Evolutionary conservation across 1,284 basidiomycete genomes (phyloP).

Genomic region (Neolentinus lepideus): DNA sequence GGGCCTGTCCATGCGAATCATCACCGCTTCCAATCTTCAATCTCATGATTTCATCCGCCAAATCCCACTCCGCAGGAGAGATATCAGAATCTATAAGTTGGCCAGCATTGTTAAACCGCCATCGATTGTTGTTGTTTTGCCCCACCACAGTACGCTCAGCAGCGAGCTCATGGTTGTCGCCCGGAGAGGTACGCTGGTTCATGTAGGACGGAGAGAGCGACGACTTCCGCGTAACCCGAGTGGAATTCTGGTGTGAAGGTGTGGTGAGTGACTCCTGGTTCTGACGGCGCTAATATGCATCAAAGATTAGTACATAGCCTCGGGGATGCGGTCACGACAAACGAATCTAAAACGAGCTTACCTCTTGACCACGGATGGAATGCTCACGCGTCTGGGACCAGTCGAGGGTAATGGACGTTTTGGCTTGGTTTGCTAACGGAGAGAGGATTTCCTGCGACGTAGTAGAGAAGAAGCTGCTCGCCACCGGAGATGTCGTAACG

Average conservation of each 20-base stretch:
- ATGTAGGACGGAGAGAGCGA: constrained; percentile 7
- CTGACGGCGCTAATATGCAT: neutral
- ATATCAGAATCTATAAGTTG: constrained; percentile 52
- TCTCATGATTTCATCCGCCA: constrained; percentile 65
- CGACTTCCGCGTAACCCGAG: constrained; percentile 18
- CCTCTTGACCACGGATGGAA: constrained; percentile 6
- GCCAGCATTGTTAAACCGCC: constrained; percentile 56
- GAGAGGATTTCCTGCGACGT: constrained; percentile 30
- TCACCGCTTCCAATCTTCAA: constrained; percentile 43
- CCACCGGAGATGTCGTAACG: constrained; percentile 45
- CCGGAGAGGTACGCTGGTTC: constrained; percentile 12
- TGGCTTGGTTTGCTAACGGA: constrained; percentile 28
- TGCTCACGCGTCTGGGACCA: constrained; percentile 23
- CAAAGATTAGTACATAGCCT: constrained; percentile 10
- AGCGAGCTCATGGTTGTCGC: constrained; percentile 20
- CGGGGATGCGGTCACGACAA: constrained; percentile 16
- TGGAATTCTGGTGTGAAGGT: constrained; percentile 19
- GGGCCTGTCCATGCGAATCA: constrained; percentile 48
- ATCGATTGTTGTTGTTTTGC: constrained; percentile 33
- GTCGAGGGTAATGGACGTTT: constrained; percentile 19
- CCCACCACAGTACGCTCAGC: constrained; percentile 8
- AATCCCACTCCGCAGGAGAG: constrained; percentile 53
- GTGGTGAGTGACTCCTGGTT: constrained; percentile 5
- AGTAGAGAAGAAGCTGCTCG: constrained; percentile 29
- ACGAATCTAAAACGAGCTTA: constrained; percentile 3